phyloP scores from a whole-genome alignment of 2,329 filamentous ascomycete genomes.

The Clarireedia paspali region DNA sequence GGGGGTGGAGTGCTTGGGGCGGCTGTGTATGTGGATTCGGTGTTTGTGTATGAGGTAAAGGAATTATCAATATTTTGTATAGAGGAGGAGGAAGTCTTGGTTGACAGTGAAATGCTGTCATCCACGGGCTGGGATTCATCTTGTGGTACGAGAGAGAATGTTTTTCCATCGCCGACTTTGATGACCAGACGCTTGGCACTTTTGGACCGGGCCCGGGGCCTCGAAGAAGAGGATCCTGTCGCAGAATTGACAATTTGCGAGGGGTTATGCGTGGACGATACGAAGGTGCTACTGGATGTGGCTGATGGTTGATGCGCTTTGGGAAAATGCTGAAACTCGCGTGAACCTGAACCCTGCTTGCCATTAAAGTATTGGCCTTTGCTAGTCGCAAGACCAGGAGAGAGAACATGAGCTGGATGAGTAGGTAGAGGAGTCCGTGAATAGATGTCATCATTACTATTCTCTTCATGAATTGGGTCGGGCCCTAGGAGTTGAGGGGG shows the following conservation, averaged over 20 bases:
- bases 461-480: conserved; percentile 8
- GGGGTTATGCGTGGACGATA: conserved; percentile 20
- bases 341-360: conserved; percentile 18
- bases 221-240: conserved; percentile 23
- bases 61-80: conserved; percentile 21
- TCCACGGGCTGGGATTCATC: conserved; percentile 18
- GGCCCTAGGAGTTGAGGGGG: conserved; percentile 16
- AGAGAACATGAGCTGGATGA: conserved; percentile 26
- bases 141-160: conserved; percentile 25
- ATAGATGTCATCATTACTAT: conserved; percentile 21
- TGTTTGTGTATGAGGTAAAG: conserved; percentile 24
- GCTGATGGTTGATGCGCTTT: conserved; percentile 15
- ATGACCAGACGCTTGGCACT: conserved; percentile 23
- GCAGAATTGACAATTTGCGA: conserved; percentile 20
- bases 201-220: conserved; percentile 21
- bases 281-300: conserved; percentile 18
- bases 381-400: conserved; percentile 11
- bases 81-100: conserved; percentile 23
- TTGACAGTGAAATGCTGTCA: conserved; percentile 14
- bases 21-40: conserved; percentile 12
- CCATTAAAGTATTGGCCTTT: conserved; percentile 12
- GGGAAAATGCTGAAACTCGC: conserved; percentile 22
- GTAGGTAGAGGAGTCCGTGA: conserved; percentile 28
- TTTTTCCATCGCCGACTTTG: conserved; percentile 24
- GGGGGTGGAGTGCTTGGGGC: conserved; percentile 21